Evolutionary conservation across 352 stramenopile species (phyloP), one percentile per base, ranked within the genome.

Genomic region (Nothophytophthora sp.): DNA sequence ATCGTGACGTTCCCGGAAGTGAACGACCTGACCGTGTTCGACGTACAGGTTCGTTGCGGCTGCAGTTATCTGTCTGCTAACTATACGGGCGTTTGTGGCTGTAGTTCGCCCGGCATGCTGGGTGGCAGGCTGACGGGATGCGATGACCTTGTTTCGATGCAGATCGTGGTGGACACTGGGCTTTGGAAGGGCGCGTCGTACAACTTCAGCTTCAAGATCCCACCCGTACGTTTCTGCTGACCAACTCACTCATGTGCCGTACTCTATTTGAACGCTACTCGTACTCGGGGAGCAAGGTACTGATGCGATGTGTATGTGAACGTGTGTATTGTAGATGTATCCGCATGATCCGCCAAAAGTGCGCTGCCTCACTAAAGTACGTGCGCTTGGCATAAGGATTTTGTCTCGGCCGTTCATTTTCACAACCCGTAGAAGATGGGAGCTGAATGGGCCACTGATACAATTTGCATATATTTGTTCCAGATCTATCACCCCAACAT

Each of bases 401-500:
- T 15, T 15, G 32, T 29, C 24, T 47, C 11, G 35, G 32, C 18
- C 36, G 38, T 34, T 27, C 24, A 32, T 48, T 10, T 25, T 20
- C 47, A 42, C 30, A 37, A 46, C 52, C 27, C 28, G 18, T 38
- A 0, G 25, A 47, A 20, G 27, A 39, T 35, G 8, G 15, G 55
- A 24, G 63, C 13, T 18, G 2, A 7, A 28, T 36, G 13, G 2
- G 45, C 6, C 57, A 18, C 13, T 59, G 32, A 12, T 45, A 3
- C n/a, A 23, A n/a, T n/a, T n/a, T n/a, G n/a, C n/a, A n/a, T n/a
- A n/a, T 1, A 9, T 34, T 15, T 27, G 19, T n/a, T 62, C 16
- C 38, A 93, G 86, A 98, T 99, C 63, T 99, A 99, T 67, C 96
- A 99, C 72, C 96, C 96, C 15, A 99, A 99, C 73, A 99, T 99